These are phyloP conservation scores for Penicillium sp. DNA, from an alignment of 2,329 filamentous ascomycete species.

Conservation along the genomic window DNA sequence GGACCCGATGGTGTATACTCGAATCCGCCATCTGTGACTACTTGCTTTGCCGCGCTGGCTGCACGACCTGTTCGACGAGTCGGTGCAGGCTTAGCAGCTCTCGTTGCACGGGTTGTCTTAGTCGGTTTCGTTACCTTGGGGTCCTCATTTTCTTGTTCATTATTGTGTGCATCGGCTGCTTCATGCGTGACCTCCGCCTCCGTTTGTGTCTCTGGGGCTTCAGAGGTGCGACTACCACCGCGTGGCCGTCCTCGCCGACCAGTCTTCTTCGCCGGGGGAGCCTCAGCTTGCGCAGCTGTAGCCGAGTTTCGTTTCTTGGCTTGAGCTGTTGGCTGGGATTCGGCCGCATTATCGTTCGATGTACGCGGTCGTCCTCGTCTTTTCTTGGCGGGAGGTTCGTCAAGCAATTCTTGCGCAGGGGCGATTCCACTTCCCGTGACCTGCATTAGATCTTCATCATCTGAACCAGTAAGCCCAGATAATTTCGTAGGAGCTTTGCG, in stretches of 20 bases:
- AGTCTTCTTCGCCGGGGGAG: conserved; percentile 17
- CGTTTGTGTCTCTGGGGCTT: conserved; percentile 25
- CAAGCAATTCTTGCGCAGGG: conserved; percentile 24
- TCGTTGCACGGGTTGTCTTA: conserved; percentile 21
- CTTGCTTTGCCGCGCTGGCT: conserved; percentile 25
- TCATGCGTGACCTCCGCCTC: conserved; percentile 46
- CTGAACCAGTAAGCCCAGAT: conserved; percentile 49
- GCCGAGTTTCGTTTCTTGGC: conserved; percentile 28
- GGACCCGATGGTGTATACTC: conserved; percentile 39
- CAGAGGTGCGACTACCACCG: conserved; percentile 29
- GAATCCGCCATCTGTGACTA: conserved; percentile 41
- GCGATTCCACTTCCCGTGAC: conserved; percentile 28
- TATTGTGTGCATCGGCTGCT: conserved; percentile 26
- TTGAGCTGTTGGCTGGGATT: conserved; percentile 29
- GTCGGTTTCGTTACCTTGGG: conserved; percentile 22
- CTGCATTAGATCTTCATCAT: conserved; percentile 43
- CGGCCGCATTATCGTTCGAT: conserved; percentile 49
- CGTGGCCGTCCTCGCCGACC: conserved; percentile 33
- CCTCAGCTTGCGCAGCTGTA: conserved; percentile 20
- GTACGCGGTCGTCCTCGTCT: conserved; percentile 38
- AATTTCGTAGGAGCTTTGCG: conserved; percentile 44
- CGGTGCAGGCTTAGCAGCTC: conserved; percentile 19
- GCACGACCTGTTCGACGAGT: conserved; percentile 26
- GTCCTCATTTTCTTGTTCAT: conserved; percentile 24
- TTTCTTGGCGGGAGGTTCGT: conserved; percentile 40